Base-by-base conservation (phyloP, 108 stramenopile genomes). In the Seminavis robusta region DNA sequence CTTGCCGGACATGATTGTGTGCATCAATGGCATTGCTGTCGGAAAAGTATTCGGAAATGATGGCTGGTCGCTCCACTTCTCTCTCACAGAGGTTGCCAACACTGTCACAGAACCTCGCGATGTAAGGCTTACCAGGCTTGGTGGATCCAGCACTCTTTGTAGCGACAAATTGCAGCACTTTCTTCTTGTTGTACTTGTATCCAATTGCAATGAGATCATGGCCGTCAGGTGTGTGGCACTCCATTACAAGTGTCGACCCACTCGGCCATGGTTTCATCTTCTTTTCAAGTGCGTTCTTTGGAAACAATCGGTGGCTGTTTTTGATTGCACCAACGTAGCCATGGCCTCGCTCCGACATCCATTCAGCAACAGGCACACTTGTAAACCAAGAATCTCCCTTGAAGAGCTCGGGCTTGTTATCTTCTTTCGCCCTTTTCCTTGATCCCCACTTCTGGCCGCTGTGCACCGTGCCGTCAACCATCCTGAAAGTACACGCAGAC, bases 121-220 rank as follows among this genome's bases (percentile, higher is more conserved):
- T 16, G 33, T 63, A 63, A 4, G 61, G 61, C 10, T 52, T 15
- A 4, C 61, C 61, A 19, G 50, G 50, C 16, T 33, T 9, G 13
- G 52, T 54, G 26, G 17, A 28, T 3, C 50, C 61, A 13, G 31
- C 52, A 3, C 26, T n/a, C 7, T 63, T 27, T 7, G 61, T 39
- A 15, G 49, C n/a, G 11, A 60, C 23, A 30, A 60, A 47, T 6
- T 13, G 16, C 3, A 60, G 26, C 8, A 42, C 41, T 33, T 60
- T 60, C 28, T n/a, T 34, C 27, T 16, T 13, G 32, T n/a, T 36
- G 39, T 63, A 63, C 52, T 47, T 63, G 52, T 63, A 63, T 20
- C 61, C 61, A 10, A 63, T 19, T n/a, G 48, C 59, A 53, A 15
- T 40, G 27, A n/a, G n/a, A n/a, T n/a, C 58, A 16, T 33, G 38